Conservation (phyloP, 495 filamentous ascomycete genomes). For the Halenospora varia region DNA sequence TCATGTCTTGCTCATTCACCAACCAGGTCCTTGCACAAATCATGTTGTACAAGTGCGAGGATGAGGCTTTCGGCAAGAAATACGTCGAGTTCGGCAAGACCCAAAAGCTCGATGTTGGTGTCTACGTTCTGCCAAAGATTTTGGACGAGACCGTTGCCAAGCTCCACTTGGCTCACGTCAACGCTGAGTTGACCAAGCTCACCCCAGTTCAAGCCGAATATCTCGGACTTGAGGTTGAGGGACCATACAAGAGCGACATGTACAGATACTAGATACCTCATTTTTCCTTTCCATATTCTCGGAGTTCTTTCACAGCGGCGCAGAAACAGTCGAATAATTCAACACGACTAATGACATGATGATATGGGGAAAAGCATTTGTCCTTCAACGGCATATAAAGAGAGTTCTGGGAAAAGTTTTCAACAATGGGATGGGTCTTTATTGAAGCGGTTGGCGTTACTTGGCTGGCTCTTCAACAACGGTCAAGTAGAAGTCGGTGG, state of each 20-base stretch:
- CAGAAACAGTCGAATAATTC: constrained; percentile 35
- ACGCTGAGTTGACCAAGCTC: constrained; percentile 85
- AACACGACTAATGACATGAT: constrained; percentile 64
- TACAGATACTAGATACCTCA: constrained; percentile 42
- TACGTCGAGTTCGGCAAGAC: constrained; percentile 94
- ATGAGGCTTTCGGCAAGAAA: constrained; percentile 82
- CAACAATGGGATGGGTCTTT: constrained; percentile 30
- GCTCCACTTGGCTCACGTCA: constrained; percentile 91
- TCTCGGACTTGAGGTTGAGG: constrained; percentile 75
- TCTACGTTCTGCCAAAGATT: constrained; percentile 98
- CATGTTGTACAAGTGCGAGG: constrained; percentile 91
- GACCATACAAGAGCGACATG: constrained; percentile 89
- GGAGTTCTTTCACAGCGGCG: constrained; percentile 13
- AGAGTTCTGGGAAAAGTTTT: constrained; percentile 22
- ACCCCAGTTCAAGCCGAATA: constrained; percentile 88
- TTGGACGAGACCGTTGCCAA: constrained; percentile 96
- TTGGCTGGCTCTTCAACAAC: constrained; percentile 32
- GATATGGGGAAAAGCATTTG: constrained; percentile 48
- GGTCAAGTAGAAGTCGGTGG: constrained; percentile 30
- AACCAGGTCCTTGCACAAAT: constrained; percentile 99
- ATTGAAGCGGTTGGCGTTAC: constrained; percentile 30
- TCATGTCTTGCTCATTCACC: constrained; percentile 99
- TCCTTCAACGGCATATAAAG: constrained; percentile 57
- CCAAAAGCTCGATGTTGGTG: constrained; percentile 80
- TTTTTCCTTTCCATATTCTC: neutral